phyloP scores from a whole-genome alignment of 495 filamentous ascomycete genomes.

The Xylaria castorea region DNA sequence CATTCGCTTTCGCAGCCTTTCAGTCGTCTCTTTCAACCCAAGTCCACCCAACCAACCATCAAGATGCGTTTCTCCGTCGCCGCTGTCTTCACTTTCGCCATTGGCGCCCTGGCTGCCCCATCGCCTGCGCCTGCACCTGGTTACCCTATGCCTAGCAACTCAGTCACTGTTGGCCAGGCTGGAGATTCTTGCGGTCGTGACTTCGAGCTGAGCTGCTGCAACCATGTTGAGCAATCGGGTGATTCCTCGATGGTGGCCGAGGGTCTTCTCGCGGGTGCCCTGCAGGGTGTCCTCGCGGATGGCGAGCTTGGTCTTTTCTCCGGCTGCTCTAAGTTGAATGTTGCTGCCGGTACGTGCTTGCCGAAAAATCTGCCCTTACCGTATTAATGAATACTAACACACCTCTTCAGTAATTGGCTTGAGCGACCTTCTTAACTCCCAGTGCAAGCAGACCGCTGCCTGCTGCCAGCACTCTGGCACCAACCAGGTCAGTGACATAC shows the following conservation, averaged over 20 bases:
- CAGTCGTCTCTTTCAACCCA: slow-evolving; percentile 19
- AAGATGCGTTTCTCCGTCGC: slow-evolving; percentile 45
- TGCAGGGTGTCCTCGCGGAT: slow-evolving; percentile 34
- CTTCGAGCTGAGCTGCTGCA: slow-evolving; percentile 46
- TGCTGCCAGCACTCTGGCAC: slow-evolving; percentile 56
- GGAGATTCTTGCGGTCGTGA: slow-evolving; percentile 57
- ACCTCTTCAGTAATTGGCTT: slow-evolving; percentile 41
- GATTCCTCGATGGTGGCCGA: slow-evolving; percentile 39
- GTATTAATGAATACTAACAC: slow-evolving; percentile 11
- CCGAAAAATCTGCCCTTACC: not conserved
- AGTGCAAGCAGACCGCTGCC: slow-evolving; percentile 62
- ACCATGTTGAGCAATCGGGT: slow-evolving; percentile 59
- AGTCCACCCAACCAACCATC: slow-evolving; percentile 30
- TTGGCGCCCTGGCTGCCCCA: slow-evolving; percentile 35
- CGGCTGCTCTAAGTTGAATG: slow-evolving; percentile 41
- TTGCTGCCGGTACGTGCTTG: slow-evolving; percentile 36
- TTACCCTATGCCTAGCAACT: slow-evolving; percentile 2
- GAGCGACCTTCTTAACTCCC: slow-evolving; percentile 53
- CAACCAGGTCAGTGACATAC: slow-evolving; percentile 42
- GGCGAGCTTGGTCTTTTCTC: slow-evolving; percentile 35
- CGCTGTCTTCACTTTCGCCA: slow-evolving; percentile 40
- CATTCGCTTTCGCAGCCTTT: slow-evolving; percentile 30
- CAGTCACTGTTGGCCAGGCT: slow-evolving; percentile 55
- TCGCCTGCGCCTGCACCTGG: not conserved
- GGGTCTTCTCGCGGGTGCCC: slow-evolving; percentile 38